Evolutionary conservation across 2,329 filamentous ascomycete species (phyloP).

Genomic region (Trichophyton simii): DNA sequence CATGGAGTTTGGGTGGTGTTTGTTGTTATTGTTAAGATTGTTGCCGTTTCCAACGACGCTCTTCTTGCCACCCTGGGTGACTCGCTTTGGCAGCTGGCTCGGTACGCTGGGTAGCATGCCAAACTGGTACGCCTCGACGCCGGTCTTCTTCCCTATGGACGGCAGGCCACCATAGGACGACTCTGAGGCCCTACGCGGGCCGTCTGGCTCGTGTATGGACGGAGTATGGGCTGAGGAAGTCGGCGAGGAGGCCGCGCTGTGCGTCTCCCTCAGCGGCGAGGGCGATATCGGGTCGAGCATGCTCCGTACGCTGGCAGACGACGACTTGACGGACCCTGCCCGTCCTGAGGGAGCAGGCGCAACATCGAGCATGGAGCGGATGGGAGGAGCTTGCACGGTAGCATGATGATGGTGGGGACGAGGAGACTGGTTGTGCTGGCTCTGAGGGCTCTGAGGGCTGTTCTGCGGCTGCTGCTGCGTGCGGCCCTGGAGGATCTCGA

Average conservation of each 20-base stretch:
- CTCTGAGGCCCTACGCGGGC: constrained; percentile 26
- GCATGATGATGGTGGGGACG: constrained; percentile 46
- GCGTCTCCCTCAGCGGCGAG: constrained; percentile 25
- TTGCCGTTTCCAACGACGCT: constrained; percentile 9
- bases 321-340: constrained; percentile 24
- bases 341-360: constrained; percentile 31
- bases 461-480: neutral
- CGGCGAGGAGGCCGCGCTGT: constrained; percentile 23
- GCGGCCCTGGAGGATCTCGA: constrained; percentile 52
- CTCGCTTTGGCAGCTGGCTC: constrained; percentile 30
- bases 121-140: constrained; percentile 30
- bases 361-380: constrained; percentile 56
- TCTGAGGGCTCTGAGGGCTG: constrained; percentile 16
- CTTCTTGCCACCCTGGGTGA: constrained; percentile 30
- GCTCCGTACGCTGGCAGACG: constrained; percentile 17
- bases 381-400: constrained; percentile 48
- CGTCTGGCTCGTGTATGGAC: constrained; percentile 23
- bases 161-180: constrained; percentile 16
- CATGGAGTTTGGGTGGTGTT: constrained; percentile 32
- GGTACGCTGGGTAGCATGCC: constrained; percentile 36
- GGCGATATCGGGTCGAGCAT: constrained; percentile 27
- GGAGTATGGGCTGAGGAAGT: constrained; percentile 19
- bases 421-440: constrained; percentile 24
- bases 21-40: constrained; percentile 3
- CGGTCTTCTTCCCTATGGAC: constrained; percentile 15